Percentiles rank a stretch among this genome's conserved stretches.
Evolutionary conservation across 208 protist genomes (phyloP).

Genomic region (Trypanosoma lewisi): DNA sequence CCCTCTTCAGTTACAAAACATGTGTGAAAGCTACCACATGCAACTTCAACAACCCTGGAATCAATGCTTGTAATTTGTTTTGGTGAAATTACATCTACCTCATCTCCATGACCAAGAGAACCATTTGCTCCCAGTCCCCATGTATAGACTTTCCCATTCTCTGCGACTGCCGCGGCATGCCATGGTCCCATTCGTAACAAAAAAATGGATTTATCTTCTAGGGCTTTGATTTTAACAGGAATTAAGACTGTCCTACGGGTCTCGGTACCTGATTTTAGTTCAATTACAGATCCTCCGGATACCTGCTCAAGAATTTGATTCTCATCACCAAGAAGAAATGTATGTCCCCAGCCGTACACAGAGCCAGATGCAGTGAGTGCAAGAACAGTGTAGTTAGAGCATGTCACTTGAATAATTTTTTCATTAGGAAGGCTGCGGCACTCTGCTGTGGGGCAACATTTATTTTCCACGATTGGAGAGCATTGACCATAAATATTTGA

Average conservation of each 20-base stretch:
- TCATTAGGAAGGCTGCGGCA: slow-evolving; percentile 37
- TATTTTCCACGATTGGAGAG: slow-evolving; percentile 40
- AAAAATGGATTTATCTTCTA: slow-evolving; percentile 38
- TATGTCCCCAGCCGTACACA: slow-evolving; percentile 77
- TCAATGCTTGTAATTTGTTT: slow-evolving; percentile 30
- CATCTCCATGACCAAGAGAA: slow-evolving; percentile 71
- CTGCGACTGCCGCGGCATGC: slow-evolving; percentile 67
- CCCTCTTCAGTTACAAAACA: slow-evolving; percentile 59
- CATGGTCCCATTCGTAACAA: slow-evolving; percentile 65
- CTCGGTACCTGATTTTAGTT: slow-evolving; percentile 8
- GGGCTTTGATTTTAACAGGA: slow-evolving; percentile 30
- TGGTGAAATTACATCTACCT: slow-evolving; percentile 42
- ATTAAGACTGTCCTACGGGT: slow-evolving; percentile 23
- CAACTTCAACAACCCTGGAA: slow-evolving; percentile 51
- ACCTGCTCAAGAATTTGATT: slow-evolving; percentile 25
- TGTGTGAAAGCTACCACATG: slow-evolving; percentile 83
- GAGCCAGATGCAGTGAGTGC: slow-evolving; percentile 51
- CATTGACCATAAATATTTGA: slow-evolving; percentile 81
- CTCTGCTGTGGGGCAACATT: slow-evolving; percentile 56
- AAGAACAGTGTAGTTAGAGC: slow-evolving; percentile 63
- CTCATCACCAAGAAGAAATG: slow-evolving; percentile 53
- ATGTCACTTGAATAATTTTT: slow-evolving; percentile 58
- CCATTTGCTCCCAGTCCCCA: slow-evolving; percentile 81
- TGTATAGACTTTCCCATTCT: slow-evolving; percentile 56
- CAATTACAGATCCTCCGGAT: neutral